These are phyloP conservation scores for Jamesozyma lodderae DNA, from an alignment of 805 yeast species.

Conservation along the genomic window DNA sequence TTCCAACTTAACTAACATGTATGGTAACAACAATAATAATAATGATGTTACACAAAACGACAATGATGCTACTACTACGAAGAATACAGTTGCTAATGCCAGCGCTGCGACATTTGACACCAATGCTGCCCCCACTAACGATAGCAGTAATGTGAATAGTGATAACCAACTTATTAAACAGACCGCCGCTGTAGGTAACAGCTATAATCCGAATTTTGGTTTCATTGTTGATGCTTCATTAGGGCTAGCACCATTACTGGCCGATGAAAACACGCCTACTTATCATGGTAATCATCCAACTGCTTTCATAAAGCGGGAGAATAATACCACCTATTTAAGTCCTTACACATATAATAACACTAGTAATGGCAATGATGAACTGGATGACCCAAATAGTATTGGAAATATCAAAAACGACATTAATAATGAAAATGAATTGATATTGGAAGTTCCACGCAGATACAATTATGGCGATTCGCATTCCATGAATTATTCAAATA, in stretches of 20 bases:
- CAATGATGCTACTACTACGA: no score
- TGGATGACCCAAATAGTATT: neutral
- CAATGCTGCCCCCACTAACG: neutral
- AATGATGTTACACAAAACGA: neutral
- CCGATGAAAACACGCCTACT: neutral
- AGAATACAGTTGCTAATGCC: no score
- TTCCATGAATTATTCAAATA: neutral
- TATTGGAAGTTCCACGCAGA: constrained; percentile 3
- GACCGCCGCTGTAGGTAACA: neutral
- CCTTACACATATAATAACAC: neutral
- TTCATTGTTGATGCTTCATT: constrained; percentile 78
- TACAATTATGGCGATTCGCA: neutral
- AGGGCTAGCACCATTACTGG: constrained; percentile 63
- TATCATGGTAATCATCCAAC: neutral
- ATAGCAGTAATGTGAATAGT: neutral
- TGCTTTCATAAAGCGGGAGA: neutral
- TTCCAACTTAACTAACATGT: constrained; percentile 4
- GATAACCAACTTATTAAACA: neutral
- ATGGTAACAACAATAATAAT: neutral
- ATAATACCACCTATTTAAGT: neutral
- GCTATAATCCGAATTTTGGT: constrained; percentile 33
- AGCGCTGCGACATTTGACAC: no score
- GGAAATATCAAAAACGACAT: neutral
- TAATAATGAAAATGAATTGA: constrained; percentile 1
- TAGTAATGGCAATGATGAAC: neutral